phyloP scores from a whole-genome alignment of 176 grass and related monocot genomes.

The Pharus latifolius region DNA sequence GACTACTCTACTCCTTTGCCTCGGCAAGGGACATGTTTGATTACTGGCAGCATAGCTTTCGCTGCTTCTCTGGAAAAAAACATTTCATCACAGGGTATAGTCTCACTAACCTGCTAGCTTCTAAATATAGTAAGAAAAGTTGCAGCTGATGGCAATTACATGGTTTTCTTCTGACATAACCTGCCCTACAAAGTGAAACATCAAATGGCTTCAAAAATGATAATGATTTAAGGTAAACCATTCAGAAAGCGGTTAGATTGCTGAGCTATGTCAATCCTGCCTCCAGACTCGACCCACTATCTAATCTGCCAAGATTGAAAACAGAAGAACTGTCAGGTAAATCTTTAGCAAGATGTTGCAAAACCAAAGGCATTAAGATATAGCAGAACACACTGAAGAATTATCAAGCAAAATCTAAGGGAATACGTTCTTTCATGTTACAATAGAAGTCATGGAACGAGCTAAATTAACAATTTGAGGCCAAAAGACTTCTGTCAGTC shows the following conservation, averaged over 20 bases:
- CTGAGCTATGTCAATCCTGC: conserved; percentile 24
- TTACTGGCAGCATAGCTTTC: not conserved
- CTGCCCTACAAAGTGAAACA: conserved; percentile 12
- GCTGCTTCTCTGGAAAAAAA: not conserved
- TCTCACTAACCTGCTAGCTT: not conserved
- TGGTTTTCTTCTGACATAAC: not conserved
- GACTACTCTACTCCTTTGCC: not conserved
- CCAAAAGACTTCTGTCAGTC: not conserved
- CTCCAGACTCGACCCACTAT: not conserved
- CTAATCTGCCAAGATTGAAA: conserved; percentile 16
- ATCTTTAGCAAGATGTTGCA: not conserved
- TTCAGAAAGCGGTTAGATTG: conserved; percentile 19
- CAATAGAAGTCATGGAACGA: not conserved
- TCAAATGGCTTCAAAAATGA: conserved; percentile 17
- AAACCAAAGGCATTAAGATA: not conserved
- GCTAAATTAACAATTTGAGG: not conserved
- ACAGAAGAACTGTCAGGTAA: not conserved
- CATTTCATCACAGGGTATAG: not conserved
- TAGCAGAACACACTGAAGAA: not conserved
- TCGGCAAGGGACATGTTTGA: not conserved
- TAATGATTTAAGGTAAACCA: conserved; percentile 10
- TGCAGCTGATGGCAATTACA: not conserved
- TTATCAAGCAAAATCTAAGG: not conserved
- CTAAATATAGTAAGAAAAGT: not conserved
- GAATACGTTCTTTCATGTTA: not conserved